A percentile compares a stretch with the other conserved stretches of the same genome.
These are phyloP conservation scores for Geum urbanum DNA, from an alignment of 306 rosid species.

Conservation along the genomic window DNA sequence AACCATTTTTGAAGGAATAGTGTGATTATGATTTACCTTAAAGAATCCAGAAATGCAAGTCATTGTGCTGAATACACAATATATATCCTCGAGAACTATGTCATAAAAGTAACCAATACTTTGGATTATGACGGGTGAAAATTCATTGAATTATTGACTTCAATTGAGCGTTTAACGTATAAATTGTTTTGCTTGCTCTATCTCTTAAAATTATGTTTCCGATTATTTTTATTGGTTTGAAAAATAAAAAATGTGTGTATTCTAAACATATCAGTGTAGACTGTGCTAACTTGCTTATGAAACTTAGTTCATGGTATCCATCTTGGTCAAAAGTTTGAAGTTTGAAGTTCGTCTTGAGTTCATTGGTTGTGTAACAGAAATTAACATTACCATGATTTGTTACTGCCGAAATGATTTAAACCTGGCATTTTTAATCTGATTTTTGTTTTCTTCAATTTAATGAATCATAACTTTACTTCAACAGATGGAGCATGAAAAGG, in stretches of 20 bases:
- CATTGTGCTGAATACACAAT: not conserved
- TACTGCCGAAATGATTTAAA: no score
- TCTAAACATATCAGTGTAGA: not conserved
- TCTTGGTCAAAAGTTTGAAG: not conserved
- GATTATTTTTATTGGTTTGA: not conserved
- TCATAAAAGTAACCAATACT: not conserved
- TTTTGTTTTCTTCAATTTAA: constrained; percentile 11
- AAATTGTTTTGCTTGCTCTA: not conserved
- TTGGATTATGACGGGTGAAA: not conserved
- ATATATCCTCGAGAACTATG: not conserved
- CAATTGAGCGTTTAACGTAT: not conserved
- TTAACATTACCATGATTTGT: not conserved
- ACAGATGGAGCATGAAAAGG: constrained; percentile 50
- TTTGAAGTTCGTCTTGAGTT: not conserved
- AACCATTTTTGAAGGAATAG: not conserved
- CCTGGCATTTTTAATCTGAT: not conserved
- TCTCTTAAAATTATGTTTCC: not conserved
- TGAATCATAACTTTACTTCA: constrained; percentile 20
- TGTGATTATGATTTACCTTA: not conserved
- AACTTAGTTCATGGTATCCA: not conserved
- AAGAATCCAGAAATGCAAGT: not conserved
- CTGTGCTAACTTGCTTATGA: not conserved
- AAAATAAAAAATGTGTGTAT: not conserved
- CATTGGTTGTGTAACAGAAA: not conserved
- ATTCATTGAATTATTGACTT: not conserved